Base-by-base conservation (phyloP, 2,329 filamentous ascomycete genomes). In the Neonectria faginata region DNA sequence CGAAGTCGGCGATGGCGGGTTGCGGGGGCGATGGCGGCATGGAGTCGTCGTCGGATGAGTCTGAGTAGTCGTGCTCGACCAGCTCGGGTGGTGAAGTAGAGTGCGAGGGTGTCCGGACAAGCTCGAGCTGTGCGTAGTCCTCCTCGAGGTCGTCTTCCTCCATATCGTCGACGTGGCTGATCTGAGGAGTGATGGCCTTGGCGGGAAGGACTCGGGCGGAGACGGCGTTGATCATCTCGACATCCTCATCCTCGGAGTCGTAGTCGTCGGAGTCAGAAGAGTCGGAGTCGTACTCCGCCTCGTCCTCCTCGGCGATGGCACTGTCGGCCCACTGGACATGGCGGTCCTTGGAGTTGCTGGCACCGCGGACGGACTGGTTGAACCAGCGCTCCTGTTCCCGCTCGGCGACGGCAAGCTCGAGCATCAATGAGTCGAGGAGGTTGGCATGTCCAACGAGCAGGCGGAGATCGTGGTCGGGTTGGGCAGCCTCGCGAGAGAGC, bases 361-460 rank as follows among this genome's bases (percentile, higher is more conserved):
- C 92, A 76, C 91, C 92, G 78, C 88, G 90, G 81, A 97, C 92
- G 67, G 93, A 96, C 80, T 94, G 91, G 88, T 97, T 97, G 90
- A 97, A 98, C 94, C 94, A 97, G 71, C 89, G 91, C 82, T 98
- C 95, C 82, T 98, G 96, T 81, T 97, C 94, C 74, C 90, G 89
- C 86, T 98, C 96, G 77, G 95, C 95, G 64, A 97, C 93, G 80
- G 94, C 92, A 64, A 99, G 92, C 77, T 88, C 85, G 73, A 96
- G 88, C 96, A 98, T 98, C 77, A 99, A 85, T 44, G 91, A 91
- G 83, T 99, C 96, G 79, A 99, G 92, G 52, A 98, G 91, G 87
- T 98, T 99, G 84, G 96, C 96, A 82, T 99, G 96, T 76, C 95
- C 96, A 74, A 99, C 96, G 66, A 99, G 91, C 50, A 97, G 89